Evolutionary conservation across 352 stramenopile genomes (phyloP), one percentile per base, ranked within the genome.

Genomic region (Phytophthora nicotianae): DNA sequence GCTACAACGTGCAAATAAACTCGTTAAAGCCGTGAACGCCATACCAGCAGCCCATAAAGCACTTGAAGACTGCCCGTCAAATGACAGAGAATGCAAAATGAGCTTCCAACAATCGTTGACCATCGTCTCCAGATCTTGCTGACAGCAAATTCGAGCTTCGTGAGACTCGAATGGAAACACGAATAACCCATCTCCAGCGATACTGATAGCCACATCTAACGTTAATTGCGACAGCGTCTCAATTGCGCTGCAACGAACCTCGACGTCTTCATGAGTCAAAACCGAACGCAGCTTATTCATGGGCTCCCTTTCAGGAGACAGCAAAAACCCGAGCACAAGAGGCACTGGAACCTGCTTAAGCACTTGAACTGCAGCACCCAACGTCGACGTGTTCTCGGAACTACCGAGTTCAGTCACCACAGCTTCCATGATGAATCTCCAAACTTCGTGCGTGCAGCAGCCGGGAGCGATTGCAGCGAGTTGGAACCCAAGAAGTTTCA

Each of bases 121-220:
- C 26, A 95, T 74, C 13, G 74, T 90, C 69, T 81, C 85, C 4
- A 91, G 59, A 50, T 95, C 84, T 70, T 95, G 86, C 51, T 93
- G 86, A 52, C 79, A 90, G 45, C 86, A 84, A 54, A 91, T 83
- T 35, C 86, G 78, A 3, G 86, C 78, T 52, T 95, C 86, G 48
- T 95, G 82, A 5, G 86, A 92, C 41, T 95, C 86, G 45, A 95
- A 93, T 5, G 86, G 79, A 56, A 95, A 93, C 21, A 75, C 74
- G 17, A 82, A 81, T 3, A 93, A 59, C 14, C 75, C 85, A 20
- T 87, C 79, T 19, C 68, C 75, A 23, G 81, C 72, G 33, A 93
- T 58, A 20, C 61, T 74, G 37, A 75, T 76, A 1, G 76, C 83
- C 14, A 77, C 73, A 10, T 79, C 72, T 4, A 93, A 38, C 24